A percentile compares a stretch with the other conserved stretches of the same genome.
These are phyloP conservation scores for Zygotorulaspora danielsina DNA, from an alignment of 805 yeast genomes.

Conservation along the genomic window DNA sequence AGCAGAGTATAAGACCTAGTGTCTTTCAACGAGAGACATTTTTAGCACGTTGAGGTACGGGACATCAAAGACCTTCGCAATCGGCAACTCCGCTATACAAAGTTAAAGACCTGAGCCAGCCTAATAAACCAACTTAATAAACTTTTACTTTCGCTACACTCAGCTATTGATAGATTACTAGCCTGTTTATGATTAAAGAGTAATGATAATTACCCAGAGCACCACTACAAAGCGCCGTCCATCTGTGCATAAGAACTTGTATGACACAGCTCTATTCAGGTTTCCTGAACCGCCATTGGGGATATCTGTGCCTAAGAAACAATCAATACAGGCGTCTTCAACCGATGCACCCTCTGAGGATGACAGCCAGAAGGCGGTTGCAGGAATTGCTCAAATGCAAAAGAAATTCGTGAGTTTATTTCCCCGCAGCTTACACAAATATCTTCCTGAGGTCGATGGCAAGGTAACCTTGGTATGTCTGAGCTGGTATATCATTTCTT, in stretches of 20 bases:
- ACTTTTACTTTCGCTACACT: conserved; percentile 1
- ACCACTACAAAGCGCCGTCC: conserved; percentile 18
- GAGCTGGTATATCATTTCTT: conserved; percentile 76
- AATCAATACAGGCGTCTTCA: not conserved
- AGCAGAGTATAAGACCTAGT: no score
- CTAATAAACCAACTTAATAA: no score
- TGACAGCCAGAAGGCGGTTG: not conserved
- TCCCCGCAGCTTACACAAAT: conserved; percentile 14
- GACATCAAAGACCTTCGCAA: no score
- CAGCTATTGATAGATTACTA: no score
- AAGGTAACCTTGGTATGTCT: conserved; percentile 55
- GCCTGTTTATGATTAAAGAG: not conserved
- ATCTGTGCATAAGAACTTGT: conserved; percentile 22
- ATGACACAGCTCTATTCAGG: conserved; percentile 23
- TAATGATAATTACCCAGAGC: conserved; percentile 13
- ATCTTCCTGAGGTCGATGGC: conserved; percentile 37
- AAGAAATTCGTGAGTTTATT: conserved; percentile 12
- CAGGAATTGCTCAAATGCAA: conserved; percentile 4
- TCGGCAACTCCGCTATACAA: no score
- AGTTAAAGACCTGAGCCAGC: no score
- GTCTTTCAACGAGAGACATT: no score
- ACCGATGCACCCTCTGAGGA: not conserved
- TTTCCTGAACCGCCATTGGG: conserved; percentile 18
- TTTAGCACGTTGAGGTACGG: no score
- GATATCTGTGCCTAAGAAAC: conserved; percentile 7